Evolutionary conservation across 345 rosid species (phyloP).

Genomic region (Ricinus communis): DNA sequence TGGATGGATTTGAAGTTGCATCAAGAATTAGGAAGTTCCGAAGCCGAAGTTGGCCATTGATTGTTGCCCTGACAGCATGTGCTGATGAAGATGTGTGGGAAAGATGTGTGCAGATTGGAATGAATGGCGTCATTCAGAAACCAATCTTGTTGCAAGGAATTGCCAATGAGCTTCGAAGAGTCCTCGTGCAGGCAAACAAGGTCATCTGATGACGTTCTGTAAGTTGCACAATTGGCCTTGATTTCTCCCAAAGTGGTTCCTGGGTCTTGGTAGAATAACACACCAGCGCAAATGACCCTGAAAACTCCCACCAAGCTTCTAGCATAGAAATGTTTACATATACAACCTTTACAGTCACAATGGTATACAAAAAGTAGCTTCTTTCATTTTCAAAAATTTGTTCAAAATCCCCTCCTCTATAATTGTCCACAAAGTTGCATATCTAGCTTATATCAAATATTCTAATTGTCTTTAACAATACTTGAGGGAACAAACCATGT

Average conservation of each 20-base stretch:
- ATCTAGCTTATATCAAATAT: no score
- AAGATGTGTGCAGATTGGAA: constrained; percentile 63
- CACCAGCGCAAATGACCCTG: constrained; percentile 3
- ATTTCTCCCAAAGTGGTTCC: neutral
- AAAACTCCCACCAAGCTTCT: constrained; percentile 4
- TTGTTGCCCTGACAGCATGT: constrained; percentile 61
- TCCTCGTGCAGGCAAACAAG: constrained; percentile 54
- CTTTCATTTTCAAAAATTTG: neutral
- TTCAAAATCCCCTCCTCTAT: neutral
- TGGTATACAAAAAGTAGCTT: constrained; percentile 37
- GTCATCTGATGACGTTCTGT: constrained; percentile 23
- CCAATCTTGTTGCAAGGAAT: constrained; percentile 67
- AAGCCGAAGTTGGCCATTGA: constrained; percentile 65
- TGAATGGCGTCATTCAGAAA: constrained; percentile 77
- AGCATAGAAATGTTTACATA: constrained; percentile 33
- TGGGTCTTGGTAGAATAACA: constrained; percentile 15
- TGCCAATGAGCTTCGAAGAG: constrained; percentile 68
- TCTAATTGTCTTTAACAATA: no score
- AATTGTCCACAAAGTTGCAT: neutral
- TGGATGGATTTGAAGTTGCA: constrained; percentile 88
- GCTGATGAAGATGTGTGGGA: constrained; percentile 60
- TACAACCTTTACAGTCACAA: constrained; percentile 30
- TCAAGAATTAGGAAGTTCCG: constrained; percentile 57
- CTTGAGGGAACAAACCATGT: no score
- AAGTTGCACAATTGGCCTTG: constrained; percentile 1